Conservation (phyloP, 2,329 filamentous ascomycete genomes). For the Alternaria metachromatica region DNA sequence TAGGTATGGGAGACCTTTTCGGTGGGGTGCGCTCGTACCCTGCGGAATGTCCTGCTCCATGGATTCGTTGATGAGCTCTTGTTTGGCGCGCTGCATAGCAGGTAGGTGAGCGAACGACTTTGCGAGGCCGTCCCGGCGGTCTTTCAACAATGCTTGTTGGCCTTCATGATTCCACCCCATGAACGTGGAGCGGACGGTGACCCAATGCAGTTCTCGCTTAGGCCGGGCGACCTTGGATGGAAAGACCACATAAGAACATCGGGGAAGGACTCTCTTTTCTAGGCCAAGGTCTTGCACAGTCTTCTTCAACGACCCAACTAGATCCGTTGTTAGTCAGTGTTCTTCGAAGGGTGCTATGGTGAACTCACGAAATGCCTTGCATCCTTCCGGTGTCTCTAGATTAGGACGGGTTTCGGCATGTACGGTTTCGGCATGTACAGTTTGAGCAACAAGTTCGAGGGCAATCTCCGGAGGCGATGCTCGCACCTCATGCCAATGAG, state of each 20-base stretch:
- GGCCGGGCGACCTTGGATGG: neutral
- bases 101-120: neutral
- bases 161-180: neutral
- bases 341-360: neutral
- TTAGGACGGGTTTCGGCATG: neutral
- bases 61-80: neutral
- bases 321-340: neutral
- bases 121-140: neutral
- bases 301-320: neutral
- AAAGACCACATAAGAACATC: neutral
- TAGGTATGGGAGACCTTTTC: neutral
- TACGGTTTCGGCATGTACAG: neutral
- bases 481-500: neutral
- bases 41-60: neutral
- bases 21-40: no score
- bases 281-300: neutral
- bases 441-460: neutral
- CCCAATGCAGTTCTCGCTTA: neutral
- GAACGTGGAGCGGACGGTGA: neutral
- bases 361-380: neutral
- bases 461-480: neutral
- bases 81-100: neutral
- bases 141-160: neutral
- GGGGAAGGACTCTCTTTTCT: neutral
- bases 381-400: neutral